A percentile compares a stretch with the other conserved stretches of the same genome.
phyloP scores from a whole-genome alignment of 1,139 yeast genomes.

The Lodderomyces jiufengensis region DNA sequence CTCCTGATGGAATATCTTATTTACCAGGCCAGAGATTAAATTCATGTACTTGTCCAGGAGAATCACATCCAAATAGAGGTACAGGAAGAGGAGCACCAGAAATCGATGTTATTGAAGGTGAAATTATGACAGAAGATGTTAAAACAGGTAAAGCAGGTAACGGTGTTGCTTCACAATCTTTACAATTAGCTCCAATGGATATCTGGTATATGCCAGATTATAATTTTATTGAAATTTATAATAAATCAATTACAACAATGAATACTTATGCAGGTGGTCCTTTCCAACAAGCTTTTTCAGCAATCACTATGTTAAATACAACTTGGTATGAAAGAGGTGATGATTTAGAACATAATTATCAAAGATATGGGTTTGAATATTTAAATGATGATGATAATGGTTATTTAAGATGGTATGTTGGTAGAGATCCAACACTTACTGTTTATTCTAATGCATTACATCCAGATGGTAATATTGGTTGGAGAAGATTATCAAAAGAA shows the following conservation, averaged over 20 bases:
- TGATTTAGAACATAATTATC: constrained; percentile 41
- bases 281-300: constrained; percentile 81
- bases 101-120: constrained; percentile 81
- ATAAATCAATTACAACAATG: constrained; percentile 60
- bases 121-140: constrained; percentile 40
- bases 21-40: constrained; percentile 74
- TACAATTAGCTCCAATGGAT: constrained; percentile 82
- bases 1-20: constrained; percentile 75
- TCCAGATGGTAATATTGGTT: constrained; percentile 80
- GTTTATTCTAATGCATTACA: constrained; percentile 61
- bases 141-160: constrained; percentile 23
- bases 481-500: constrained; percentile 76
- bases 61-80: constrained; percentile 78
- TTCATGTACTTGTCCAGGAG: constrained; percentile 69
- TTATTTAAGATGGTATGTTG: constrained; percentile 80
- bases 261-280: constrained; percentile 83
- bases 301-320: constrained; percentile 62
- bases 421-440: constrained; percentile 63
- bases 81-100: constrained; percentile 88
- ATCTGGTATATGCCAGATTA: constrained; percentile 85
- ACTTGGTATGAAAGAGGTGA: constrained; percentile 73
- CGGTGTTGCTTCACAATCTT: constrained; percentile 78
- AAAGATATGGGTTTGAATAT: constrained; percentile 76
- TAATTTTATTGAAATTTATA: constrained; percentile 62
- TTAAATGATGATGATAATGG: constrained; percentile 64